Evolutionary conservation across 2,329 filamentous ascomycete genomes (phyloP).

Genomic region (Trichoderma sp.): DNA sequence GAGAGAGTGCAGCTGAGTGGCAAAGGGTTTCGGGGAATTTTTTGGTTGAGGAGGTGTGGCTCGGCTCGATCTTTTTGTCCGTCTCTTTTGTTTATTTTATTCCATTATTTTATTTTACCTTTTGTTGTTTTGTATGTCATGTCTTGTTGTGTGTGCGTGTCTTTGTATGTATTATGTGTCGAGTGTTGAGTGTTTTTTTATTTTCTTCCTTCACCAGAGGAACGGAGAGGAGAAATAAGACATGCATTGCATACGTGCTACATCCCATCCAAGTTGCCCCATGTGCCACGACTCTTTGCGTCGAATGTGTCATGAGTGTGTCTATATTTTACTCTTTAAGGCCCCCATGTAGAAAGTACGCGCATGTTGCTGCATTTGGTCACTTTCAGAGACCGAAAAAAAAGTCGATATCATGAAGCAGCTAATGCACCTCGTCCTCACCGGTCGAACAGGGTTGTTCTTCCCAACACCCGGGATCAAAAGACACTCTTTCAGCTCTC

Average conservation of each 20-base stretch:
- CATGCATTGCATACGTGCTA: slow-evolving; percentile 8
- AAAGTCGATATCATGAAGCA: not conserved
- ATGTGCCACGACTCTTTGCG: not conserved
- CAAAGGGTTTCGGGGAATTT: not conserved
- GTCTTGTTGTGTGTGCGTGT: not conserved
- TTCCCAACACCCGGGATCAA: not conserved
- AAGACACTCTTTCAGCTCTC: not conserved
- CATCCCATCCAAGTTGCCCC: not conserved
- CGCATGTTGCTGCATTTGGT: not conserved
- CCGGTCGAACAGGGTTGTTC: not conserved
- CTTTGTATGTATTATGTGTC: not conserved
- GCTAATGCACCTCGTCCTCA: not conserved
- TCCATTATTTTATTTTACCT: not conserved
- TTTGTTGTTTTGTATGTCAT: not conserved
- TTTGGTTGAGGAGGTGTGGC: not conserved
- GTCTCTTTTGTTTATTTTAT: not conserved
- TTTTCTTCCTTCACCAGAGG: not conserved
- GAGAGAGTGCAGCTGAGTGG: not conserved
- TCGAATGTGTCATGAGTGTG: not conserved
- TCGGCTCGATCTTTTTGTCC: not conserved
- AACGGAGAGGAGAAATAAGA: slow-evolving; percentile 6
- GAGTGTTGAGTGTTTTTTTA: not conserved
- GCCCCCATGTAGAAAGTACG: not conserved
- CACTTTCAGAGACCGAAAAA: not conserved
- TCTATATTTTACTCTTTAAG: not conserved